These are phyloP conservation scores for Syzygium aqueum DNA, from an alignment of 345 rosid species.

Conservation along the genomic window DNA sequence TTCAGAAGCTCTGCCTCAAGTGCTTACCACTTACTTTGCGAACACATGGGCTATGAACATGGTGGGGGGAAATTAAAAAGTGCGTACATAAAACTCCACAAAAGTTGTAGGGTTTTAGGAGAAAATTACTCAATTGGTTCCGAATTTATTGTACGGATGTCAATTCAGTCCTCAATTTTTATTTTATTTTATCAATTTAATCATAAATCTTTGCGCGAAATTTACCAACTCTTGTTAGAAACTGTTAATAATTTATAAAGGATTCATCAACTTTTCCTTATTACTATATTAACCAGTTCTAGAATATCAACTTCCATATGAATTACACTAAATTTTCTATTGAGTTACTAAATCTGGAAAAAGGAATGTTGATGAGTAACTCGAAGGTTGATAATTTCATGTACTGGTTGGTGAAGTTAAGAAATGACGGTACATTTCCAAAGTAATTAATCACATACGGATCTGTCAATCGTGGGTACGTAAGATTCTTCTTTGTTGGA, in stretches of 20 bases:
- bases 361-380: not conserved
- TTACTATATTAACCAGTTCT: not conserved
- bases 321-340: not conserved
- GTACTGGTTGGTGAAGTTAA: not conserved
- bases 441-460: not conserved
- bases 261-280: not conserved
- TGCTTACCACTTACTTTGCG: not conserved
- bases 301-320: not conserved
- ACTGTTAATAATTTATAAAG: not conserved
- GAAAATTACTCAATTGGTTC: not conserved
- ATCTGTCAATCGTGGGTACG: not conserved
- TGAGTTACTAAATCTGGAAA: not conserved
- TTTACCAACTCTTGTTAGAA: not conserved
- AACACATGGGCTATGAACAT: not conserved
- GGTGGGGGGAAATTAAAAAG: not conserved
- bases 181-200: not conserved
- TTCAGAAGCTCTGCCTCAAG: not conserved
- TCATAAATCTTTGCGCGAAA: accelerated
- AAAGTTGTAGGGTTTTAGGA: not conserved
- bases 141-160: accelerated
- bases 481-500: not conserved
- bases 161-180: not conserved
- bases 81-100: not conserved
- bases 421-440: not conserved
- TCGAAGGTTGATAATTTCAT: not conserved